Evolutionary conservation across 2,329 filamentous ascomycete species (phyloP).

Genomic region (Alternaria sp.): DNA sequence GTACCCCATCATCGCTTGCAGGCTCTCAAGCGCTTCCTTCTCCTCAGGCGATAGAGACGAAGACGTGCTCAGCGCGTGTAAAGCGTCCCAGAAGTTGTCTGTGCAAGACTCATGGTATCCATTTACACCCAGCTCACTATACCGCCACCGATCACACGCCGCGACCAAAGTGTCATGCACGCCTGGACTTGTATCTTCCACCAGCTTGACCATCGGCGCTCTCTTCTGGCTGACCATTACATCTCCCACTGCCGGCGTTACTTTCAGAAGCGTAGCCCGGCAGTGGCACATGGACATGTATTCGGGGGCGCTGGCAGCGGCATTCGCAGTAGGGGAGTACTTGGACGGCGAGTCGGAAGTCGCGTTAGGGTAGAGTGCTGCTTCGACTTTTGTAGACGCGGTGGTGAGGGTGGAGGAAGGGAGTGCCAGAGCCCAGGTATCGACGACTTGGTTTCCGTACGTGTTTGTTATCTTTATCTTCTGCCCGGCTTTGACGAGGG

Average conservation of each 20-base stretch:
- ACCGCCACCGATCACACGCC: conserved; percentile 46
- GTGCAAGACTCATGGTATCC: conserved; percentile 46
- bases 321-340: conserved; percentile 34
- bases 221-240: conserved; percentile 43
- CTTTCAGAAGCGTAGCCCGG: conserved; percentile 35
- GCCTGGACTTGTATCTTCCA: conserved; percentile 43
- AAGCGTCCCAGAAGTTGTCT: conserved; percentile 46
- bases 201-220: conserved; percentile 39
- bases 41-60: conserved; percentile 12
- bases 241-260: conserved; percentile 39
- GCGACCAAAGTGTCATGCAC: conserved; percentile 46
- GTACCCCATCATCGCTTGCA: conserved; percentile 32
- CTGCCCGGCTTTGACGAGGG: conserved; percentile 47
- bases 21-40: conserved; percentile 24
- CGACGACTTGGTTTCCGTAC: conserved; percentile 57
- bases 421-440: conserved; percentile 57
- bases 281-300: conserved; percentile 48
- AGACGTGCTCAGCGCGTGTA: conserved; percentile 25
- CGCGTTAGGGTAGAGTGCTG: conserved; percentile 37
- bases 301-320: conserved; percentile 36
- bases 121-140: conserved; percentile 39
- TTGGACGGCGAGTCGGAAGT: conserved; percentile 26
- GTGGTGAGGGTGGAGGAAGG: conserved; percentile 26
- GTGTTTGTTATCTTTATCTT: conserved; percentile 57
- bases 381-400: conserved; percentile 30